These are phyloP conservation scores for Tetrastigma voinierianum DNA, from an alignment of 164 flowering plant species.

Conservation along the genomic window DNA sequence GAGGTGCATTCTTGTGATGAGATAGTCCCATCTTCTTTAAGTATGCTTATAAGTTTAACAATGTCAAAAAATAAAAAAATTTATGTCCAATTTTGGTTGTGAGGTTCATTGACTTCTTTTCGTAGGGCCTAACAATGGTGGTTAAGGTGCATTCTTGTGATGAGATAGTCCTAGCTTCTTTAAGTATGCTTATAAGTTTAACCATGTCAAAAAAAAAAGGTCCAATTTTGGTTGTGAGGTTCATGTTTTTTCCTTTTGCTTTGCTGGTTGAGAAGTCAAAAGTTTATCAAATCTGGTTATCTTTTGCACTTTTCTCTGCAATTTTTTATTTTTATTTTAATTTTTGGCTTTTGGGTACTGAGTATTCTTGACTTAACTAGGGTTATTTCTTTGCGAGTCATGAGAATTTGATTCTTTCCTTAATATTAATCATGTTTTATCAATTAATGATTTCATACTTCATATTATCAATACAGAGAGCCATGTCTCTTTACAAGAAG, in stretches of 20 bases:
- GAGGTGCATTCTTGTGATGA: background rate
- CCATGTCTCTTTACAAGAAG: constrained; percentile 22
- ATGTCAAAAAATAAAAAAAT: too few species aligned
- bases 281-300: background rate
- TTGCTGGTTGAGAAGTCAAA: too few species aligned
- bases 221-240: too few species aligned
- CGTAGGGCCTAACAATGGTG: background rate
- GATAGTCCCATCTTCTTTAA: background rate
- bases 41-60: too few species aligned
- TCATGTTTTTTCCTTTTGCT: too few species aligned
- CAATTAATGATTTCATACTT: background rate
- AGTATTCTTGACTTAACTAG: background rate
- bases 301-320: background rate
- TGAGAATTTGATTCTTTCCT: background rate
- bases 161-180: background rate
- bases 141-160: background rate
- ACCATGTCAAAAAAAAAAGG: too few species aligned
- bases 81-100: too few species aligned
- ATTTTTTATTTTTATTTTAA: background rate
- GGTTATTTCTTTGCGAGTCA: too few species aligned
- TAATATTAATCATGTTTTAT: background rate
- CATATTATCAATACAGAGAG: constrained; percentile 10
- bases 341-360: background rate
- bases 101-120: too few species aligned
- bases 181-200: too few species aligned